Conservation (phyloP, 2,329 filamentous ascomycete species). For the Colletotrichum higginsianum region DNA sequence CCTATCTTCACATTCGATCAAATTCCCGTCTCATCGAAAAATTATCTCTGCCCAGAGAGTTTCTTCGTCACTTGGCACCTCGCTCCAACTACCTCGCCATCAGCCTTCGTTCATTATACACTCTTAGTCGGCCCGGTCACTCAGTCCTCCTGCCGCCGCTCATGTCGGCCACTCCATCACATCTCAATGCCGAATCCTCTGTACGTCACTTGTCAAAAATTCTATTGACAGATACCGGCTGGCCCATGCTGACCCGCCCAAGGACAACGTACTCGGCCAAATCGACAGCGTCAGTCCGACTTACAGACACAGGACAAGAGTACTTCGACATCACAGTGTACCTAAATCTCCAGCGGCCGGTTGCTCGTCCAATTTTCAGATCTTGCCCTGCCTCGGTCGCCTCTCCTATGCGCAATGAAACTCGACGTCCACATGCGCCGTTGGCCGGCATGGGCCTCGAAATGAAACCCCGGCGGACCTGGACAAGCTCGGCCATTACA, state of each 20-base stretch:
- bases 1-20: too few species aligned
- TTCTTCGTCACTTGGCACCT: not conserved
- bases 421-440: constrained; percentile 33
- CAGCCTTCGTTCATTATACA: not conserved
- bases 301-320: not conserved
- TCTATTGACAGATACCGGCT: not conserved
- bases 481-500: constrained; percentile 14
- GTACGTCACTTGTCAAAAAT: not conserved
- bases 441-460: constrained; percentile 25
- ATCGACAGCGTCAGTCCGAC: not conserved
- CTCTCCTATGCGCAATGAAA: constrained; percentile 30
- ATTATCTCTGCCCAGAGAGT: too few species aligned
- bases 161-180: not conserved
- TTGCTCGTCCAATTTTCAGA: constrained; percentile 21
- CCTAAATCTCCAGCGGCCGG: not conserved
- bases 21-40: too few species aligned
- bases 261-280: not conserved
- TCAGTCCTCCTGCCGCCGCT: not conserved
- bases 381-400: constrained; percentile 31
- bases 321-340: constrained; percentile 7
- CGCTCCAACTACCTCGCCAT: not conserved
- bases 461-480: constrained; percentile 18
- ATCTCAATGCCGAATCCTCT: not conserved
- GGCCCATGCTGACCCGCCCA: not conserved
- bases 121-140: not conserved